phyloP scores from a whole-genome alignment of 2,329 filamentous ascomycete genomes.

The Clarireedia paspali region DNA sequence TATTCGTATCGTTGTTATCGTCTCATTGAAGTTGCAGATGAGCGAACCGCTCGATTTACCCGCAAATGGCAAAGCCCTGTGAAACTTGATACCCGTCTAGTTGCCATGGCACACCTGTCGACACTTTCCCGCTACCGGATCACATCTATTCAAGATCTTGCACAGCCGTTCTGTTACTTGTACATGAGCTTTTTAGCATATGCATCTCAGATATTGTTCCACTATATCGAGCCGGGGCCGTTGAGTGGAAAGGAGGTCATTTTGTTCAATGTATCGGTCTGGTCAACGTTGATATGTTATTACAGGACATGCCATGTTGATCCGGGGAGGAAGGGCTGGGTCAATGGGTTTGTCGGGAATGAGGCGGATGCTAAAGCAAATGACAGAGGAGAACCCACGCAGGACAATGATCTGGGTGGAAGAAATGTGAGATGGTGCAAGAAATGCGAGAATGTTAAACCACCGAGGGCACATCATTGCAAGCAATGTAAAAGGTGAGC shows the following conservation, averaged over 20 bases:
- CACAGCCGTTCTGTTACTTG: slow-evolving; percentile 59
- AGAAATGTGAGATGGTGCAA: slow-evolving; percentile 55
- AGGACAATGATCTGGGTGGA: slow-evolving; percentile 14
- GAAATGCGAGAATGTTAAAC: slow-evolving; percentile 68
- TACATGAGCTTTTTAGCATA: slow-evolving; percentile 65
- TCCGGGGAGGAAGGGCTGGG: slow-evolving; percentile 44
- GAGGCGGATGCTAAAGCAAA: not conserved
- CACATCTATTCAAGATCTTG: slow-evolving; percentile 36
- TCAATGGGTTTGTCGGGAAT: slow-evolving; percentile 10
- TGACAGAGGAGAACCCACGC: not conserved
- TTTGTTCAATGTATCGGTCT: slow-evolving; percentile 58
- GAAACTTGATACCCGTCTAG: not conserved
- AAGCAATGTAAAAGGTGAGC: slow-evolving; percentile 57
- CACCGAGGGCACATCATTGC: slow-evolving; percentile 75
- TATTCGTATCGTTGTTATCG: no score
- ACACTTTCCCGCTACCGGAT: not conserved
- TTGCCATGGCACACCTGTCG: not conserved
- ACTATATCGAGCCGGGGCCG: slow-evolving; percentile 52
- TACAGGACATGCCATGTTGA: slow-evolving; percentile 50
- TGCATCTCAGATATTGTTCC: slow-evolving; percentile 64
- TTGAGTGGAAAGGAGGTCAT: slow-evolving; percentile 48
- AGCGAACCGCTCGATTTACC: no score
- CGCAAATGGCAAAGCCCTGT: no score
- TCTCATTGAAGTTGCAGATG: no score
- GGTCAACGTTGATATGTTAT: slow-evolving; percentile 43